Evolutionary conservation across 2,329 filamentous ascomycete species (phyloP), one percentile per base, ranked within the genome.

Genomic region (Orbilia blumenaviensis): DNA sequence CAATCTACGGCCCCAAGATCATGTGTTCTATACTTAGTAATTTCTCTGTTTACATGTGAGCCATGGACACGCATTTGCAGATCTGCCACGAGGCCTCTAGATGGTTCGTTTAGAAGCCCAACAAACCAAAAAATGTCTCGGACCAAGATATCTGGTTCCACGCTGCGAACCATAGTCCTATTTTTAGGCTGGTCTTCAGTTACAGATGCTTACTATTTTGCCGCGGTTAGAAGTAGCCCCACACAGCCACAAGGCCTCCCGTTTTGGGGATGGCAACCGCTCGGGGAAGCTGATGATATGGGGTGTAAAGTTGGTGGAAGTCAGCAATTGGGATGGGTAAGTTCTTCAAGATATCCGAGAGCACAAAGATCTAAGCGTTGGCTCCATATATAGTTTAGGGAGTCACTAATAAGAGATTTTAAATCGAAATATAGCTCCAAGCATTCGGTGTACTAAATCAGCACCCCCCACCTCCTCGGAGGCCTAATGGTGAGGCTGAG

Each of bases 391-490:
- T n/a, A n/a, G n/a, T n/a, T n/a, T n/a, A n/a, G n/a, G n/a, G n/a
- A n/a, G n/a, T n/a, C n/a, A n/a, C n/a, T n/a, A n/a, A n/a, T n/a
- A 7, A 23, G 23, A 23, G 9, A 34, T 34, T 8, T 7, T 44
- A 6, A 1, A 44, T 44, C n/a, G n/a, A 44, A 44, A 44, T 1
- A 23, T 18, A 72, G 67, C 23, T 72, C 14, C 67, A 72, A 72
- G 46, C 58, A 7, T 66, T 73, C 14, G 68, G 68, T 10, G 38
- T 73, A n/a, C 25, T 73, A 21, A 73, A 73, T 23, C 44, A 66
- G 12, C 61, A 56, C 4, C 23, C 9, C 10, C 50, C 68, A 0
- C 68, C 68, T 12, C 27, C 29, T 1, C 18, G 41, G n/a, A 3
- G 38, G 12, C 29, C 41, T 0, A 44, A 62, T 9, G 68, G 62